Evolutionary conservation across 805 yeast genomes (phyloP).

Genomic region (Komagataella populi): DNA sequence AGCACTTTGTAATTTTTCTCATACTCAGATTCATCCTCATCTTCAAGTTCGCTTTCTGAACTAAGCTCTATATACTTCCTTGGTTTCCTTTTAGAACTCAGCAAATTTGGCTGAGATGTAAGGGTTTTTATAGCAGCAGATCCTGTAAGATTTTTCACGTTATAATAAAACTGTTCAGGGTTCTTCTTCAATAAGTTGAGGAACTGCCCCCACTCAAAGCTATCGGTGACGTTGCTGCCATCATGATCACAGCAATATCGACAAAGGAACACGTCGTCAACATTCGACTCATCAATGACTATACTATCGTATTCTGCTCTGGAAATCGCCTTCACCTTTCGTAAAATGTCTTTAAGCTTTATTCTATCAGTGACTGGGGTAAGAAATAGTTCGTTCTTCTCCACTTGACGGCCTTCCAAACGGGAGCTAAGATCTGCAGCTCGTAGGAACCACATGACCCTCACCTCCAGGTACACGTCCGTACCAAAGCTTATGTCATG

Average conservation of each 20-base stretch:
- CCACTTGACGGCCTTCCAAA: slow-evolving; percentile 14
- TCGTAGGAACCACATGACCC: slow-evolving; percentile 33
- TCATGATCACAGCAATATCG: slow-evolving; percentile 25
- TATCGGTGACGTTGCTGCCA: slow-evolving; percentile 19
- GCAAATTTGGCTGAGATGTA: not conserved
- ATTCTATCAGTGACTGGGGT: slow-evolving; percentile 36
- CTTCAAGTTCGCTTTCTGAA: not conserved
- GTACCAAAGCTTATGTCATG: slow-evolving; percentile 39
- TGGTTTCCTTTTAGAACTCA: not conserved
- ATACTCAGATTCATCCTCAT: not conserved
- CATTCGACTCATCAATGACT: slow-evolving; percentile 21
- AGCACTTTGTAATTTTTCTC: not conserved
- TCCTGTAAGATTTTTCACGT: slow-evolving; percentile 16
- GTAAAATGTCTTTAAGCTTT: slow-evolving; percentile 25
- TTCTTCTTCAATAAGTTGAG: slow-evolving; percentile 11
- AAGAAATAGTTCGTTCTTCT: slow-evolving; percentile 35
- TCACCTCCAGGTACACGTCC: slow-evolving; percentile 30
- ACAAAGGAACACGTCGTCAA: slow-evolving; percentile 22
- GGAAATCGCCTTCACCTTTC: slow-evolving; percentile 29
- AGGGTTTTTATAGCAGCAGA: slow-evolving; percentile 12
- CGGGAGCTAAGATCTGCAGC: slow-evolving; percentile 22
- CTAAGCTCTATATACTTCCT: not conserved
- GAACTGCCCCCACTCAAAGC: slow-evolving; percentile 25
- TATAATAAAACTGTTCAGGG: slow-evolving; percentile 17
- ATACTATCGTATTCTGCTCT: slow-evolving; percentile 18